phyloP scores from a whole-genome alignment of 140 eudicot species.

The Bidens hawaiensis region DNA sequence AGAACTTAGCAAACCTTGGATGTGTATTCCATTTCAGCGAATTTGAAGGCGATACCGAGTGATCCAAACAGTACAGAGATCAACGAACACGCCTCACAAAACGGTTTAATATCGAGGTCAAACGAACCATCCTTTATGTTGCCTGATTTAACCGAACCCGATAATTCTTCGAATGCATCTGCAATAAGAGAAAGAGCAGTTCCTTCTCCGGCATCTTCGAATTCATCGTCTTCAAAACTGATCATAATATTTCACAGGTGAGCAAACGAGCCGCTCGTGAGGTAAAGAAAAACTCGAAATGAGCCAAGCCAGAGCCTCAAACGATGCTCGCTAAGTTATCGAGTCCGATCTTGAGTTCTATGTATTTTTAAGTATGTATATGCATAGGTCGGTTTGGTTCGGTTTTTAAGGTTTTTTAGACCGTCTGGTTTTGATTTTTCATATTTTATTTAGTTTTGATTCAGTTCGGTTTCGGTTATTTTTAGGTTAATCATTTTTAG shows the following conservation, averaged over 20 bases:
- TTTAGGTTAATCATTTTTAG: no score
- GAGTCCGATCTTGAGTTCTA: no score
- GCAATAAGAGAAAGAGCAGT: conserved; percentile 68
- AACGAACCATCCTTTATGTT: conserved; percentile 22
- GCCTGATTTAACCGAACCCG: conserved; percentile 33
- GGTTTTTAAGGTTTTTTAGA: no score
- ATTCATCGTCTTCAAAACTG: conserved; percentile 30
- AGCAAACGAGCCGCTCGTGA: no score
- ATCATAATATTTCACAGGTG: neutral
- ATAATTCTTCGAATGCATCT: conserved; percentile 67
- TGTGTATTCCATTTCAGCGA: conserved; percentile 85
- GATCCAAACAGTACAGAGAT: conserved; percentile 83
- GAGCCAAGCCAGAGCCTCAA: no score
- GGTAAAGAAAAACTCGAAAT: no score
- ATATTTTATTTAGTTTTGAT: no score
- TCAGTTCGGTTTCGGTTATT: no score
- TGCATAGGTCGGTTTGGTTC: no score
- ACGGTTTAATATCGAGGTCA: conserved; percentile 62
- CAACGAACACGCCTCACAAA: conserved; percentile 77
- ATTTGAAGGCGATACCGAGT: conserved; percentile 89
- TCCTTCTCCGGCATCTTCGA: conserved; percentile 35
- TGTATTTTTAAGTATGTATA: no score
- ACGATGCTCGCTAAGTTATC: no score
- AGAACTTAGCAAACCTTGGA: conserved; percentile 33
- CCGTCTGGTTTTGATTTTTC: no score